Percentiles rank a stretch among this genome's conserved stretches.
phyloP scores from a whole-genome alignment of 495 filamentous ascomycete genomes.

The Parathielavia hyrcaniae region DNA sequence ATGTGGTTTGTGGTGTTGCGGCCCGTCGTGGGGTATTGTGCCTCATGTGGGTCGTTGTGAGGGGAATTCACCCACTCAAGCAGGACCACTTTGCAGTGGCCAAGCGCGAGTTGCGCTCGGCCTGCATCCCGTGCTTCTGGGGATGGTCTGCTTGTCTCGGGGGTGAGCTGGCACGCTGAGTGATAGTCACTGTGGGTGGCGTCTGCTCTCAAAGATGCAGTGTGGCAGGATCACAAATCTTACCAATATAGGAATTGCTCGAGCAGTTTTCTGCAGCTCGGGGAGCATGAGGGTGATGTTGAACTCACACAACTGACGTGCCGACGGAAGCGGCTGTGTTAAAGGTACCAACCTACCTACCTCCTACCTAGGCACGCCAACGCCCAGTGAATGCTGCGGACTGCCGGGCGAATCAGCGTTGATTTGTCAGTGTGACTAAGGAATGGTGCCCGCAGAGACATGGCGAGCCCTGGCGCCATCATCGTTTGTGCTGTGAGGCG shows the following conservation, averaged over 20 bases:
- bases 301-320: too few relatives aligned
- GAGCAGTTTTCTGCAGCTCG: too few relatives aligned
- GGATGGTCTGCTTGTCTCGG: too few relatives aligned
- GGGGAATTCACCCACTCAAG: not conserved
- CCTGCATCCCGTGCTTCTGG: not conserved
- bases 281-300: too few relatives aligned
- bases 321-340: too few relatives aligned
- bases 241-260: too few relatives aligned
- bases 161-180: too few relatives aligned
- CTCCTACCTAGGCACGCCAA: too few relatives aligned
- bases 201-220: too few relatives aligned
- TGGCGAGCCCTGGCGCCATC: not conserved
- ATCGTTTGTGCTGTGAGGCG: not conserved
- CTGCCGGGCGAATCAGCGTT: not conserved
- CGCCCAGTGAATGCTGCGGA: not conserved
- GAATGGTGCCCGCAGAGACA: slow-evolving; percentile 1
- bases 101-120: slow-evolving; percentile 6
- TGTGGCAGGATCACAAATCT: too few relatives aligned
- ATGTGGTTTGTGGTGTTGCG: slow-evolving; percentile 1
- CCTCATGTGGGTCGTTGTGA: not conserved
- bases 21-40: not conserved
- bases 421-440: slow-evolving; percentile 21
- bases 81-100: slow-evolving; percentile 5
- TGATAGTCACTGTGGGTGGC: too few relatives aligned
- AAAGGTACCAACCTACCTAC: too few relatives aligned